Evolutionary conservation across 2,329 filamentous ascomycete species (phyloP), one percentile per base, ranked within the genome.

Genomic region (Fusarium redolens): DNA sequence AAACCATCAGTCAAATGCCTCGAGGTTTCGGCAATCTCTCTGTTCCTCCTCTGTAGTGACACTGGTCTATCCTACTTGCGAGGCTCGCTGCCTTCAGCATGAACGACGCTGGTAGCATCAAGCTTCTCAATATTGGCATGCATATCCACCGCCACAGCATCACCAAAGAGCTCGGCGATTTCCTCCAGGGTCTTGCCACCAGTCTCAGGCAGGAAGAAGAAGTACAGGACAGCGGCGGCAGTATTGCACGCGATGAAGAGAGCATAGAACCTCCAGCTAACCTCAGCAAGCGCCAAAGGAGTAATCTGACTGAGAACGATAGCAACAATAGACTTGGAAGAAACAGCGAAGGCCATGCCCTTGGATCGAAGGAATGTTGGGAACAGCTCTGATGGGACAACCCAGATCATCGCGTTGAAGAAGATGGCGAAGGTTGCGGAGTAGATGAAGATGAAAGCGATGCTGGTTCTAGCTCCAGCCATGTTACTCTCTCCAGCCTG

Each of bases 401-500:
- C 76, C 73, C 76, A 82, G 52, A 77, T 74, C 25, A 75, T 77
- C 12, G 74, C 75, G 71, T 81, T 82, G 74, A 81, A 80, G 70
- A 78, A 80, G 44, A 80, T 69, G n/a, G 77, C 76, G 52, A 78
- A 81, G 33, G 61, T 57, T 17, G 72, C 66, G 1, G 79, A 77
- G 48, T 77, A 80, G 22, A 81, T 63, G 60, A 81, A 82, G 60
- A 81, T 80, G 40, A 79, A 77, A 0, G 79, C 79, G 3, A 81
- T 76, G 4, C 75, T 77, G 0, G 76, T 73, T 14, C 75, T 69
- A 1, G 72, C 72, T 13, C 78, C 77, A 12, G 64, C 65, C 7
- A 64, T 48, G 51, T 77, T 78, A 15, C 17, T 20, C 4, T 54
- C 50, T 12, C 67, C 73, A 30, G 61, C 69, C 1, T 51, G 50